Evolutionary conservation across 805 yeast genomes (phyloP).

Genomic region (Starmerella gropengiesseri): DNA sequence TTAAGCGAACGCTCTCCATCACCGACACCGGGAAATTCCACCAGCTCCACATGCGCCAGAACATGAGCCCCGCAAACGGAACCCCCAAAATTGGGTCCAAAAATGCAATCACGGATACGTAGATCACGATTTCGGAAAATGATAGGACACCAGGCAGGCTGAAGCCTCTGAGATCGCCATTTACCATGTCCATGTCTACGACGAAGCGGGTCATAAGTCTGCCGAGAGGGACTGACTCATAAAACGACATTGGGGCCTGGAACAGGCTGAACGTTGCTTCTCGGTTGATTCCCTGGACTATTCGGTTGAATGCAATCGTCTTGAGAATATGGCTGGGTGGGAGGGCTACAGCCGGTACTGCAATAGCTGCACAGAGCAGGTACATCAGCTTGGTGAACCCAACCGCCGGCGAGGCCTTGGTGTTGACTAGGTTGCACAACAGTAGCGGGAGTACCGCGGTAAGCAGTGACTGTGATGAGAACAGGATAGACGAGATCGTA

Average conservation of each 20-base stretch:
- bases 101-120: no score
- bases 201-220: slow-evolving; percentile 45
- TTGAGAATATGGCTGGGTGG: neutral
- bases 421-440: neutral
- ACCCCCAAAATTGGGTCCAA: no score
- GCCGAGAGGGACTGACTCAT: slow-evolving; percentile 90
- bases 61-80: no score
- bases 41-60: no score
- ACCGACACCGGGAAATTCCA: slow-evolving; percentile 46
- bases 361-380: neutral
- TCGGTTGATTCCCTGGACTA: slow-evolving; percentile 36
- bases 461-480: neutral
- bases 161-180: slow-evolving; percentile 32
- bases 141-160: slow-evolving; percentile 68
- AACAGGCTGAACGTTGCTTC: slow-evolving; percentile 59
- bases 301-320: neutral
- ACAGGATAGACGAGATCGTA: neutral
- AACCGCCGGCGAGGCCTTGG: neutral
- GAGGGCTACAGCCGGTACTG: neutral
- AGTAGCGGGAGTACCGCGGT: neutral
- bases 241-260: slow-evolving; percentile 84
- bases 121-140: neutral
- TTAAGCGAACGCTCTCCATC: slow-evolving; percentile 65
- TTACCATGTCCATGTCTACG: neutral
- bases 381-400: neutral